Conservation (phyloP, 2,329 filamentous ascomycete species). For the Aspergillus arachidicola region DNA sequence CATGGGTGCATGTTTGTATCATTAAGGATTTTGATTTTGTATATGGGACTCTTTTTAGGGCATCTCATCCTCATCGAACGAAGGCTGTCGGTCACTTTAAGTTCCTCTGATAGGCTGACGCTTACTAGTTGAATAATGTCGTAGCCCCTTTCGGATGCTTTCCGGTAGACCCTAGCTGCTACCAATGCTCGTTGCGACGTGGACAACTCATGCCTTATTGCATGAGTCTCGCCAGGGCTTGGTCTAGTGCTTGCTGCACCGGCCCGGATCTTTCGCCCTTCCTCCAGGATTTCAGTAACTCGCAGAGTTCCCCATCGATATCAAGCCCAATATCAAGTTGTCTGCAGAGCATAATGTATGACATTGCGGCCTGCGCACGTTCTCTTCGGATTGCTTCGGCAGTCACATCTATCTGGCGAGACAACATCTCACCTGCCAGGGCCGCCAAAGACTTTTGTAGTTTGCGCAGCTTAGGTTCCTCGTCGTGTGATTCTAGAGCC, state of each 20-base stretch:
- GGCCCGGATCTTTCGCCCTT: slow-evolving; percentile 42
- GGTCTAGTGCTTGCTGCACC: slow-evolving; percentile 38
- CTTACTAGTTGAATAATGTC: background rate
- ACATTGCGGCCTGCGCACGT: slow-evolving; percentile 39
- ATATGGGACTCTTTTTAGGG: background rate
- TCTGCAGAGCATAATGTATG: slow-evolving; percentile 34
- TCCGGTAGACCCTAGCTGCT: slow-evolving; percentile 1
- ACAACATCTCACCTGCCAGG: slow-evolving; percentile 34
- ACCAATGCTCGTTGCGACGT: background rate
- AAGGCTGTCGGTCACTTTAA: background rate
- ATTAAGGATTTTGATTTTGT: background rate
- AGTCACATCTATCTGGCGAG: slow-evolving; percentile 35
- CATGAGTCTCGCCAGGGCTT: slow-evolving; percentile 26
- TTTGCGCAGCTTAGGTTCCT: slow-evolving; percentile 23
- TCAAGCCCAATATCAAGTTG: slow-evolving; percentile 16
- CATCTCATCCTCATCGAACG: background rate
- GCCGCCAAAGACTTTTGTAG: slow-evolving; percentile 30
- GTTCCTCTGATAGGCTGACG: background rate
- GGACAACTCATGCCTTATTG: slow-evolving; percentile 4
- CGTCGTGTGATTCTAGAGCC: slow-evolving; percentile 16
- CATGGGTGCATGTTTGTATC: background rate
- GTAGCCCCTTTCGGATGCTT: background rate
- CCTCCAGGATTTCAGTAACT: slow-evolving; percentile 37
- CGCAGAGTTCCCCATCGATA: slow-evolving; percentile 26
- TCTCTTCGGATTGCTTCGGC: slow-evolving; percentile 41